These are phyloP conservation scores for Dichotomopilus funicola DNA, from an alignment of 2,329 filamentous ascomycete species.

Conservation along the genomic window DNA sequence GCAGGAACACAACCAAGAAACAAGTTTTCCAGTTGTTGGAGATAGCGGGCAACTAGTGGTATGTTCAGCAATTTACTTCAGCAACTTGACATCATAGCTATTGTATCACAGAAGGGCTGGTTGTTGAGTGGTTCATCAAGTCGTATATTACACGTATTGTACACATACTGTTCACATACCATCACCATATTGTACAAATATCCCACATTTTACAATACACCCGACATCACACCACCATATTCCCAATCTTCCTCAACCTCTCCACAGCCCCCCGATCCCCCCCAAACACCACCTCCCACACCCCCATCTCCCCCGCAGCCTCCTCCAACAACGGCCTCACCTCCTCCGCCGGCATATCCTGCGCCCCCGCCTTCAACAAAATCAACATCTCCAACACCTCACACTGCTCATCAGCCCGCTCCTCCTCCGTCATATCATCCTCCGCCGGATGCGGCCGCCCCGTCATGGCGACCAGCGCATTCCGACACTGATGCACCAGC, in stretches of 20 bases:
- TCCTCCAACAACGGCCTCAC: constrained; percentile 20
- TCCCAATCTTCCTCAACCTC: constrained; percentile 15
- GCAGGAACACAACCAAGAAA: not conserved
- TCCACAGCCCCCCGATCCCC: constrained; percentile 17
- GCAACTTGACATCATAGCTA: no score
- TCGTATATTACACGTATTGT: no score
- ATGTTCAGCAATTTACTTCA: no score
- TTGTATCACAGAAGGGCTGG: no score
- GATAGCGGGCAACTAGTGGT: no score
- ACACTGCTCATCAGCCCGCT: constrained; percentile 23
- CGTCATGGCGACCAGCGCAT: constrained; percentile 6
- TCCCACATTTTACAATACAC: constrained; percentile 11
- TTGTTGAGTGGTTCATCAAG: no score
- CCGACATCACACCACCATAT: not conserved
- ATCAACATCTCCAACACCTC: constrained; percentile 24
- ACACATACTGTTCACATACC: no score
- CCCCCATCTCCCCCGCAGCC: constrained; percentile 26
- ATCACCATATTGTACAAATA: not conserved
- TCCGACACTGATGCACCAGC: constrained; percentile 19
- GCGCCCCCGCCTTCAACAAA: constrained; percentile 20
- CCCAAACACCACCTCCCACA: constrained; percentile 23
- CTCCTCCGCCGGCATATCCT: constrained; percentile 8
- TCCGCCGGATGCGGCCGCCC: constrained; percentile 9
- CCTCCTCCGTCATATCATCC: constrained; percentile 19
- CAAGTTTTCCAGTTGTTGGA: no score